Conservation (phyloP, 1,284 basidiomycete species). For the Trichosporon sp. region DNA sequence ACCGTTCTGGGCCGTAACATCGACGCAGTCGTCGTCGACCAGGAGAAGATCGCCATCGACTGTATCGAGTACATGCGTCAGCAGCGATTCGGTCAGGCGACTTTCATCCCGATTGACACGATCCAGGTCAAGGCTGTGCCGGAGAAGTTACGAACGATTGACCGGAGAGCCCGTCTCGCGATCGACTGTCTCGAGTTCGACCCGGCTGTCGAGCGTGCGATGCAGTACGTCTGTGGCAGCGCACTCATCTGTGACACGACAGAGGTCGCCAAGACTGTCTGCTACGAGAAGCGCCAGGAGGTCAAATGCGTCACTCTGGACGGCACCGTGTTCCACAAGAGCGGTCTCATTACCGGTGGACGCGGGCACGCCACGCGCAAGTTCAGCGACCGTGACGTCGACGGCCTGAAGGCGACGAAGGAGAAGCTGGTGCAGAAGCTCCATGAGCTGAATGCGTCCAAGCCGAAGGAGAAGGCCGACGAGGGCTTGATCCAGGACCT, state of each 20-base stretch:
- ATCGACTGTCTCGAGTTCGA: conserved; percentile 92
- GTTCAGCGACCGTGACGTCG: conserved; percentile 90
- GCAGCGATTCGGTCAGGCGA: conserved; percentile 89
- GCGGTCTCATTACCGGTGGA: conserved; percentile 94
- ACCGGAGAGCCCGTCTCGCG: conserved; percentile 84
- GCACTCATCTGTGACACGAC: conserved; percentile 91
- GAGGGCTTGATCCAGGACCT: conserved; percentile 74
- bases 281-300: conserved; percentile 90
- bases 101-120: conserved; percentile 94
- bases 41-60: conserved; percentile 93
- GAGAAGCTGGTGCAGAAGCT: conserved; percentile 76
- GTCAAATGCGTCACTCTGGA: conserved; percentile 97
- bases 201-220: conserved; percentile 78
- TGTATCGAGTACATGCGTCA: conserved; percentile 98
- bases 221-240: conserved; percentile 94
- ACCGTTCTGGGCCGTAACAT: conserved; percentile 93
- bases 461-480: conserved; percentile 74
- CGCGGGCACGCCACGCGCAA: conserved; percentile 70
- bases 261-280: conserved; percentile 83
- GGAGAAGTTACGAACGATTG: conserved; percentile 88
- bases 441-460: conserved; percentile 72
- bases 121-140: conserved; percentile 91
- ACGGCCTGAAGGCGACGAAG: conserved; percentile 66
- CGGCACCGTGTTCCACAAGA: conserved; percentile 95
- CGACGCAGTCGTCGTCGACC: conserved; percentile 92